Conservation (phyloP, 306 rosid genomes). For the Pyrus communis region DNA sequence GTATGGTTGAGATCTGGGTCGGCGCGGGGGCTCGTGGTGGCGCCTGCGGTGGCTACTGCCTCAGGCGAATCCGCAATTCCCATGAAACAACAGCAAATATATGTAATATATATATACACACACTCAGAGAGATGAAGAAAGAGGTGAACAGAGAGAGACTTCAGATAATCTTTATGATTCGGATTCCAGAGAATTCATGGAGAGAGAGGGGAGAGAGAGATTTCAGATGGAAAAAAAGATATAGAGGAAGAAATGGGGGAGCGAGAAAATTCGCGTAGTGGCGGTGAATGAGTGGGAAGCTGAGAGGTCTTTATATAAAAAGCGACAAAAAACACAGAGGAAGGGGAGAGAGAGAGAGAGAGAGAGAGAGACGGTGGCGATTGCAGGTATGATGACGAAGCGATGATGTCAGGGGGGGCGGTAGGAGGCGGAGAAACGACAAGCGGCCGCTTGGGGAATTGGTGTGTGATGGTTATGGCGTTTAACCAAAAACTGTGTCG, state of each 20-base stretch:
- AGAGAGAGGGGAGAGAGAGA: background rate
- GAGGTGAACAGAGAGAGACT: background rate
- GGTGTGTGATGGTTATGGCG: background rate
- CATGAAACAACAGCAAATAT: constrained; percentile 25
- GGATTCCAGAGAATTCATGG: background rate
- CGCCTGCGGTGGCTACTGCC: constrained; percentile 7
- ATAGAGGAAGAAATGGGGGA: background rate
- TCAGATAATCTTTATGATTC: background rate
- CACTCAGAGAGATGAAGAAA: background rate
- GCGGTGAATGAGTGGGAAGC: constrained; percentile 1
- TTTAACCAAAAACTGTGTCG: background rate
- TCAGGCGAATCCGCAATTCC: constrained; percentile 43
- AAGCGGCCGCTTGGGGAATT: background rate
- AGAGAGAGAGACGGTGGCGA: background rate
- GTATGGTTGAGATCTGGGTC: constrained; percentile 40
- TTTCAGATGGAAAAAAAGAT: background rate
- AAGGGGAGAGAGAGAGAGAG: background rate
- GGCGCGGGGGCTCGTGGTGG: background rate
- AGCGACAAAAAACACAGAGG: background rate
- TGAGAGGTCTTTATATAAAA: background rate
- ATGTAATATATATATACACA: background rate
- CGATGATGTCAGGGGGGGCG: background rate
- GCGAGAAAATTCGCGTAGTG: background rate
- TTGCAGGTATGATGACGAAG: background rate
- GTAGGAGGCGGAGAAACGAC: background rate